These are phyloP conservation scores for Pichia occidentalis DNA, from an alignment of 805 yeast genomes.

Conservation along the genomic window DNA sequence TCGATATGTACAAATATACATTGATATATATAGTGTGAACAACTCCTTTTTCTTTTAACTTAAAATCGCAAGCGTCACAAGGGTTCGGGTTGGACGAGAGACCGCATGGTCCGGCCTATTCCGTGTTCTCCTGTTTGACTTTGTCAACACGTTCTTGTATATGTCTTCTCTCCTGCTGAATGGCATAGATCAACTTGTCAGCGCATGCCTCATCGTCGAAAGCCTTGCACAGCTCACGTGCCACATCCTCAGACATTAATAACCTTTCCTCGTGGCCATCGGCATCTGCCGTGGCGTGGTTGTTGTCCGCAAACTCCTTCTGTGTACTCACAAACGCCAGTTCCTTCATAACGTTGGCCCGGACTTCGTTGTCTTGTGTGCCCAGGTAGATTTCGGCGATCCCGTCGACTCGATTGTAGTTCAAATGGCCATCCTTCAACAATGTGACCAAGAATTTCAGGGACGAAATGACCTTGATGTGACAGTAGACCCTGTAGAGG, in stretches of 20 bases:
- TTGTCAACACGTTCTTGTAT: too few relatives aligned
- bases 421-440: constrained; percentile 34
- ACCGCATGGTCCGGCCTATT: not conserved
- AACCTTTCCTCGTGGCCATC: constrained; percentile 29
- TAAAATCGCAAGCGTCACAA: too few relatives aligned
- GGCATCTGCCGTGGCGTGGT: not conserved
- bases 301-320: constrained; percentile 22
- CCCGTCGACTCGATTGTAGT: constrained; percentile 27
- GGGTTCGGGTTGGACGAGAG: too few relatives aligned
- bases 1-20: too few relatives aligned
- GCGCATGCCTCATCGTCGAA: constrained; percentile 41
- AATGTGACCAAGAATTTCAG: constrained; percentile 60
- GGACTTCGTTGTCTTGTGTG: constrained; percentile 19
- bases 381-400: constrained; percentile 27
- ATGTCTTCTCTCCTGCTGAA: constrained; percentile 42
- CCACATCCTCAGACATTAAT: constrained; percentile 39
- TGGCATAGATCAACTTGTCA: constrained; percentile 42
- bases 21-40: too few relatives aligned
- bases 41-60: too few relatives aligned
- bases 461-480: constrained; percentile 71
- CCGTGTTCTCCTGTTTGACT: not conserved
- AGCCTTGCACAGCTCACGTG: constrained; percentile 38
- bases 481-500: constrained; percentile 76
- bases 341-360: constrained; percentile 17
- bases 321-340: constrained; percentile 7